Conservation (phyloP, 2,329 filamentous ascomycete genomes). For the Diaporthe citrichinensis region DNA sequence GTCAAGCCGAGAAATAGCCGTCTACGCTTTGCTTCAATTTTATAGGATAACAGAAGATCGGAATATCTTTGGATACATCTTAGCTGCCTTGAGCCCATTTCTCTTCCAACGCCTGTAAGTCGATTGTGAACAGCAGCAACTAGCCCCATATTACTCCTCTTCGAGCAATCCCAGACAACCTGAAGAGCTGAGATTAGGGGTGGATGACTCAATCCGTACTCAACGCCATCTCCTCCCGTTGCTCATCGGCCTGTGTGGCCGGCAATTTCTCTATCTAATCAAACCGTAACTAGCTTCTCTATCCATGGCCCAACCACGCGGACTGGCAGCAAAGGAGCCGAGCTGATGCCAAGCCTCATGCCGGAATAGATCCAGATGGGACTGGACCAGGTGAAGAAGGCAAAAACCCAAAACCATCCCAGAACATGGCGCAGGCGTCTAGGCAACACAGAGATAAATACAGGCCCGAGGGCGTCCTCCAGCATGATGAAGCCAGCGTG, state of each 20-base stretch:
- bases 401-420: constrained; percentile 27
- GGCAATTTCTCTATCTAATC: neutral
- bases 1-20: too few species aligned
- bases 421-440: neutral
- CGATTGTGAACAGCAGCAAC: too few species aligned
- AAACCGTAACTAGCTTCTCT: neutral
- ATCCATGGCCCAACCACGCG: constrained; percentile 30
- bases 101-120: too few species aligned
- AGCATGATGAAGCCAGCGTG: constrained; percentile 35
- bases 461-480: constrained; percentile 13
- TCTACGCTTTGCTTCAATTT: too few species aligned
- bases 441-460: neutral
- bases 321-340: constrained; percentile 30
- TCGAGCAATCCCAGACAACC: neutral
- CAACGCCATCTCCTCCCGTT: too few species aligned
- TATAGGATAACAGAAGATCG: too few species aligned
- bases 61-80: too few species aligned
- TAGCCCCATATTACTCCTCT: neutral
- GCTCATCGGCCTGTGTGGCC: neutral
- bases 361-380: constrained; percentile 22
- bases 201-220: neutral
- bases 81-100: too few species aligned
- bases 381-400: constrained; percentile 26
- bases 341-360: constrained; percentile 6
- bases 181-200: neutral